phyloP scores from a whole-genome alignment of 257 asterid genomes.

The Linderniella brevidens region DNA sequence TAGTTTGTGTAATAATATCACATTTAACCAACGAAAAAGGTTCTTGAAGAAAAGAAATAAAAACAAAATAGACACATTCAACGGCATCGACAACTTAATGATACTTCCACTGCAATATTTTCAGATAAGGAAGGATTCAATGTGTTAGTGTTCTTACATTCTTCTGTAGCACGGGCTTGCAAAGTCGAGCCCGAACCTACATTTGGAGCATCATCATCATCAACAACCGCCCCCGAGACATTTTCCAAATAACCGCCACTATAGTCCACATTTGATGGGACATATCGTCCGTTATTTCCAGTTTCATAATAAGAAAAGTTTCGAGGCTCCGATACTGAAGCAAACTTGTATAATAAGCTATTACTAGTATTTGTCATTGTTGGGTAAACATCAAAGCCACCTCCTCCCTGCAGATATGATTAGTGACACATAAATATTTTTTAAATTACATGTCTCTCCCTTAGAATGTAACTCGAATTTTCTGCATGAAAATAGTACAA shows the following conservation, averaged over 20 bases:
- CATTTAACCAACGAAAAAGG: background rate
- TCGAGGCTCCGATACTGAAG: constrained; percentile 46
- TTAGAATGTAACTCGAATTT: background rate
- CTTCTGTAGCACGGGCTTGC: constrained; percentile 41
- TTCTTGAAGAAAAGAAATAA: background rate
- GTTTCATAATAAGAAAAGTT: constrained; percentile 55
- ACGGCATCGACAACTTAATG: background rate
- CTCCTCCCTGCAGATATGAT: constrained; percentile 38
- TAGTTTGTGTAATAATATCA: constrained; percentile 9
- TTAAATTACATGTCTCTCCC: too few relatives aligned
- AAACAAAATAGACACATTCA: constrained; percentile 4
- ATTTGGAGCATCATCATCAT: too few relatives aligned
- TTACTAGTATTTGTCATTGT: constrained; percentile 11
- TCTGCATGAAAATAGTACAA: background rate
- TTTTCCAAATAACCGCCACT: constrained; percentile 29
- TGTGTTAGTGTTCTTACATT: constrained; percentile 35
- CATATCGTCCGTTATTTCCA: constrained; percentile 40
- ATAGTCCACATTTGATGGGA: constrained; percentile 29
- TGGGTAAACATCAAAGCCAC: constrained; percentile 36
- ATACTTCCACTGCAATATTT: background rate
- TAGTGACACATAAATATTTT: constrained; percentile 9
- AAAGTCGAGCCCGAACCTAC: constrained; percentile 25
- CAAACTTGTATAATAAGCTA: constrained; percentile 49
- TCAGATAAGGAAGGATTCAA: background rate
- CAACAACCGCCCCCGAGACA: constrained; percentile 15